Conservation (phyloP, 495 filamentous ascomycete genomes). For the Evansstolkia leycettana region DNA sequence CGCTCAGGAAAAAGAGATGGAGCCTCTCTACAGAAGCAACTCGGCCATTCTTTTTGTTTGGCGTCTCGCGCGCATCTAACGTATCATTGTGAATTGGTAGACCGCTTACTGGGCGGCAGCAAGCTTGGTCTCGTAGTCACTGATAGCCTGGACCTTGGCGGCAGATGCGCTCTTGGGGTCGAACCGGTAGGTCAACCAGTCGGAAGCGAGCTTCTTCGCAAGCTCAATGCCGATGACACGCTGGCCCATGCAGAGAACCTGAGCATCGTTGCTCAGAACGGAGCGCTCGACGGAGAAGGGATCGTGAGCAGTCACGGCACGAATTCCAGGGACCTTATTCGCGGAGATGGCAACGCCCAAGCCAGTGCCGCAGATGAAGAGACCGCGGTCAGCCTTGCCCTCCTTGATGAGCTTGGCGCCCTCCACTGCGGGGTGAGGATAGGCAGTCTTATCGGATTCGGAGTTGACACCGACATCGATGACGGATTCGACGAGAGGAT, state of each 20-base stretch:
- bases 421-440: slow-evolving; percentile 66
- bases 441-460: slow-evolving; percentile 64
- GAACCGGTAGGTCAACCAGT: slow-evolving; percentile 76
- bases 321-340: slow-evolving; percentile 77
- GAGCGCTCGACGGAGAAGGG: slow-evolving; percentile 72
- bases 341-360: slow-evolving; percentile 76
- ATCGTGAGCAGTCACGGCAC: slow-evolving; percentile 81
- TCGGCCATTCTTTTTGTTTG: no score
- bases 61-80: no score
- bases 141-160: slow-evolving; percentile 64
- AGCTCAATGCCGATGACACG: slow-evolving; percentile 72
- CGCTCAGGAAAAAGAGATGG: no score
- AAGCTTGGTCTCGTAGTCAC: slow-evolving; percentile 53
- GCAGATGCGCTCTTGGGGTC: slow-evolving; percentile 61
- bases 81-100: no score
- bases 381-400: slow-evolving; percentile 62
- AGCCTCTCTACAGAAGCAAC: no score
- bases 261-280: slow-evolving; percentile 73
- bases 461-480: slow-evolving; percentile 57
- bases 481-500: slow-evolving; percentile 55
- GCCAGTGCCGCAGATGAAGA: slow-evolving; percentile 81
- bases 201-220: slow-evolving; percentile 61
- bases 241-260: slow-evolving; percentile 83
- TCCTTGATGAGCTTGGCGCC: slow-evolving; percentile 54
- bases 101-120: slow-evolving; percentile 13